Conservation (phyloP, 148 eudicot genomes). For the Suaeda aralocaspica region DNA sequence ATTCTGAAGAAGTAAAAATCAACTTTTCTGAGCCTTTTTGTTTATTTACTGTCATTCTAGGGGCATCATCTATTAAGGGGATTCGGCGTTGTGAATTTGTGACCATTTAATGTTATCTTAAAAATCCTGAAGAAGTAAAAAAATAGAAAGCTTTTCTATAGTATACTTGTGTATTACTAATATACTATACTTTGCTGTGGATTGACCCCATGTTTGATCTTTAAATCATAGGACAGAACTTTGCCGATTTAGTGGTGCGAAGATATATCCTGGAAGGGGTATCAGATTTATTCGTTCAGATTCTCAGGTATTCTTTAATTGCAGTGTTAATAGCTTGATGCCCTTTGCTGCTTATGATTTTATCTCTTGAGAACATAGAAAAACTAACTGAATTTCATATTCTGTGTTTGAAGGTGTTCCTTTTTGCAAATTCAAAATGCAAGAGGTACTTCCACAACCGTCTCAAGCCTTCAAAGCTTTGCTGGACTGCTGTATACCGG, state of each 20-base stretch:
- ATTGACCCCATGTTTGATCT: no score
- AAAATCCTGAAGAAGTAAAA: no score
- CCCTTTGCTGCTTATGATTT: background rate
- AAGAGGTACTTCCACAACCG: conserved; percentile 72
- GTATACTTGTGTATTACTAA: no score
- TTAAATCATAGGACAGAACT: conserved; percentile 40
- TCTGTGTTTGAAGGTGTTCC: conserved; percentile 41
- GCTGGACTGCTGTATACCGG: conserved; percentile 69
- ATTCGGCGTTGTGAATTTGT: no score
- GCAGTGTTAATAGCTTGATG: background rate
- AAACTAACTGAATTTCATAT: background rate
- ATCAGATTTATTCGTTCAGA: conserved; percentile 48
- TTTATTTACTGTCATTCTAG: no score
- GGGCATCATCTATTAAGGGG: no score
- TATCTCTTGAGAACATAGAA: no score
- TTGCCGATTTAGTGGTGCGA: conserved; percentile 57
- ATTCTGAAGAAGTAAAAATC: no score
- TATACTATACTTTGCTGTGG: no score
- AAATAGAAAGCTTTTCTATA: no score
- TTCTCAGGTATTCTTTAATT: conserved; percentile 50
- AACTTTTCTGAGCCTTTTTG: no score
- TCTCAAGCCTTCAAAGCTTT: conserved; percentile 58
- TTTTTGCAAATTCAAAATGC: conserved; percentile 56
- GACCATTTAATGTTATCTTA: no score
- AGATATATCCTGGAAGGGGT: conserved; percentile 57